Evolutionary conservation across 345 rosid species (phyloP).

Genomic region (Limnanthes douglasii): DNA sequence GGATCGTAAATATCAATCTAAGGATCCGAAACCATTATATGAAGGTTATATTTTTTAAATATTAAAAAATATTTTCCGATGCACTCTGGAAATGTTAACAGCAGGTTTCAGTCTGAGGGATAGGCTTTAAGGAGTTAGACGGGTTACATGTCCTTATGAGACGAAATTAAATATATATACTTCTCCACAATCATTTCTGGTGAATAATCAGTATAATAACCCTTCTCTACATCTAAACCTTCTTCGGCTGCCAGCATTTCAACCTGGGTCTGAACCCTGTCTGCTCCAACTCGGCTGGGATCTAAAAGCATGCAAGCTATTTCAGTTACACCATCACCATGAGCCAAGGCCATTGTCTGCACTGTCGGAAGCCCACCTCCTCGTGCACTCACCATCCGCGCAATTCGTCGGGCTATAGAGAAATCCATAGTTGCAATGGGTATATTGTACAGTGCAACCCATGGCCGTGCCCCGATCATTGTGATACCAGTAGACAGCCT

Average conservation of each 20-base stretch:
- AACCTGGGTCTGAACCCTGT: slow-evolving; percentile 34
- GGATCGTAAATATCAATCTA: too few species aligned
- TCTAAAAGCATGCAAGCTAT: slow-evolving; percentile 53
- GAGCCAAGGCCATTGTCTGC: slow-evolving; percentile 34
- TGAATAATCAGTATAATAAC: slow-evolving; percentile 44
- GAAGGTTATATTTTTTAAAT: too few species aligned
- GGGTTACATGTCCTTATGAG: too few species aligned
- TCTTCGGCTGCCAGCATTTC: slow-evolving; percentile 37
- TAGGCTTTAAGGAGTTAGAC: too few species aligned
- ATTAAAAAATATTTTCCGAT: too few species aligned
- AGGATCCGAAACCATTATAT: too few species aligned
- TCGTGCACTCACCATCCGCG: slow-evolving; percentile 42
- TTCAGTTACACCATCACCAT: slow-evolving; percentile 34
- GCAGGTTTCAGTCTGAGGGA: too few species aligned
- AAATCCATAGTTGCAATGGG: slow-evolving; percentile 30
- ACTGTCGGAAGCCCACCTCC: slow-evolving; percentile 56
- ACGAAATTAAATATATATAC: slow-evolving; percentile 21
- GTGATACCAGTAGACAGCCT: slow-evolving; percentile 25
- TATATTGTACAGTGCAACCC: slow-evolving; percentile 35
- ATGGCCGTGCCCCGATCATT: slow-evolving; percentile 40
- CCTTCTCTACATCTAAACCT: slow-evolving; percentile 42
- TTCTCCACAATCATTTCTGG: slow-evolving; percentile 36
- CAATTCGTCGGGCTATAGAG: slow-evolving; percentile 23
- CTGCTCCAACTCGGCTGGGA: slow-evolving; percentile 40
- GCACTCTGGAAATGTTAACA: too few species aligned